Base-by-base conservation (phyloP, 331 rosid species). In the Rosa hybrid region DNA sequence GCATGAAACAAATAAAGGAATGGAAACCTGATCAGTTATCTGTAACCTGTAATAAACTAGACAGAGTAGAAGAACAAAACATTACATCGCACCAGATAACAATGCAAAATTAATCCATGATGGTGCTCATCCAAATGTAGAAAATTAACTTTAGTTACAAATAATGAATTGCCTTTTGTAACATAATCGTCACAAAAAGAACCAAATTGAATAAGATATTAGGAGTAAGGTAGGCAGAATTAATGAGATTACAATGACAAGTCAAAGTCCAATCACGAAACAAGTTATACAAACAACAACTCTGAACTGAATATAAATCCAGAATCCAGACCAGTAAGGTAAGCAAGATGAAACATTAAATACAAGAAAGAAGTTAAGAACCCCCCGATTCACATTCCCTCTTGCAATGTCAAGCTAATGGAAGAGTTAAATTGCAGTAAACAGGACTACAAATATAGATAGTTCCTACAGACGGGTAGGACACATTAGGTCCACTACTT, bases 381-480 rank as follows among this genome's bases (percentile, higher is more conserved):
- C 39, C 1, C 80, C 70, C 80, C 16, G 77, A n/a, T 67, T 41
- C 71, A 71, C 27, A 25, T 25, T 25, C 75, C 75, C 83, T 82
- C 75, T 49, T 81, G 60, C 51, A 77, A 81, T 83, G 81, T 87
- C 82, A 81, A 81, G 86, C 91, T 90, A 88, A 75, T 72, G 83
- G 59, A 90, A 88, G 84, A 68, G 68, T 86, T 85, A 87, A 87
- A 88, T 87, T 89, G 86, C 94, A 88, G 87, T 71, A 79, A 83
- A 80, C 77, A 59, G 34, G 81, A 86, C 89, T 83, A 87, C 84
- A 88, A 81, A 89, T 84, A 87, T 80, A 90, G 86, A 90, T 80
- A 23, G 91, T 89, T 90, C 92, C 93, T 87, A 86, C 88, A 87
- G 80, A 85, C 84, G 75, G 91, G 86, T 68, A 65, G 84, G 87